Base-by-base conservation (phyloP, 306 rosid species). In the Hylodesmum podocarpum region DNA sequence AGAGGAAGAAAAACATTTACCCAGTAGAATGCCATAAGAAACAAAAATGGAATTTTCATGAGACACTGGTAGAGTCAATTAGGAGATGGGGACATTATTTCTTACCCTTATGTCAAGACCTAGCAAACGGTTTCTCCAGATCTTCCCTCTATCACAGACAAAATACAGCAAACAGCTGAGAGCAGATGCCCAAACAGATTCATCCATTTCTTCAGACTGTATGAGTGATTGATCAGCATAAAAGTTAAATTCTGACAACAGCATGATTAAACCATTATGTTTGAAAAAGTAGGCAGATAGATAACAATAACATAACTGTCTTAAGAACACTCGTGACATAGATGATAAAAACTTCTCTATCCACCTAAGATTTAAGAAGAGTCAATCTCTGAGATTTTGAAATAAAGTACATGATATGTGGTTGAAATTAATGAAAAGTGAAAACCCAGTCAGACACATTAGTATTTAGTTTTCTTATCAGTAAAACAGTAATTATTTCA, bases 91-190 rank as follows among this genome's bases (percentile, higher is more conserved):
- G 63, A 31, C 24, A 69, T 46, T 76, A 28, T 55, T 54, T 65
- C 97, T 93, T 81, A 96, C 99, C 94, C 99, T 91, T 88, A 93
- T 89, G 84, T 96, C 99, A 72, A 96, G 98, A 75, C 97, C 99
- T 74, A 79, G 85, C 70, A 96, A 81, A 68, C 92, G 88, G 54
- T 78, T 89, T 91, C 97, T 91, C 90, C 87, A 76, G 78, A 93
- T 91, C 84, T 84, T 89, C 46, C 98, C 99, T 85, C 97, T 87
- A 82, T 93, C 96, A 61, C 98, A 91, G 79, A 96, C 97, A 84
- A 96, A 96, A 91, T 96, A 96, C 29, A 96, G 93, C 86, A 96
- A 81, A 87, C 99, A 96, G 90, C 99, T 96, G 37, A 96, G 90
- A 39, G 97, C 99, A 86, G 98, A 92, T 78, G 99, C 96, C 99